A percentile compares a stretch with the other conserved stretches of the same genome.
These are phyloP conservation scores for Purpureocillium lavendulum DNA, from an alignment of 2,329 filamentous ascomycete species.

Conservation along the genomic window DNA sequence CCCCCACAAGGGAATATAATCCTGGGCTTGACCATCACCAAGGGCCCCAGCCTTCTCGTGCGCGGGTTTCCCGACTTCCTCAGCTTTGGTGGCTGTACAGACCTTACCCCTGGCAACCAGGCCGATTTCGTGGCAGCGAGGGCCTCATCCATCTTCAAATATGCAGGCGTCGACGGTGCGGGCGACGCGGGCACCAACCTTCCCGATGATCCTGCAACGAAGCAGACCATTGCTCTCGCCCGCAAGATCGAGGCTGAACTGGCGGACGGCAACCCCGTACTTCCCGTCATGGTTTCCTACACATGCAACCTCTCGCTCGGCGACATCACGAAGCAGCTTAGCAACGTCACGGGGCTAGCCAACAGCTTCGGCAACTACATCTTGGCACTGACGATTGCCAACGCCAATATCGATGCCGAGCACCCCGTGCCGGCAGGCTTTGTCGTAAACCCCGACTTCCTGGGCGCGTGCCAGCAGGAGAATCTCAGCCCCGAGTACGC, in stretches of 20 bases:
- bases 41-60: slow-evolving; percentile 1
- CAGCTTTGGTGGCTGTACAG: slow-evolving; percentile 4
- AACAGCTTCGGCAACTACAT: slow-evolving; percentile 4
- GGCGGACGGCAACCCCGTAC: neutral
- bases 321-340: neutral
- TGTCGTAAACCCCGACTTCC: slow-evolving; percentile 4
- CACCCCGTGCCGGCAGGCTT: neutral
- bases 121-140: slow-evolving; percentile 3
- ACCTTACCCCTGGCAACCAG: neutral
- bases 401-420: neutral
- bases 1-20: neutral
- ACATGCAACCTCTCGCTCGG: slow-evolving; percentile 3
- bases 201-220: neutral
- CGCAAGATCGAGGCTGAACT: neutral
- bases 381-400: slow-evolving; percentile 2
- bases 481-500: neutral
- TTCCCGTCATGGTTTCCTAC: slow-evolving; percentile 4
- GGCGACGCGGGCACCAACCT: neutral
- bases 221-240: neutral
- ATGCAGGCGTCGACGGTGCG: slow-evolving; percentile 1
- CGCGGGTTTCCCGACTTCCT: neutral
- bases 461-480: slow-evolving; percentile 1
- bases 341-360: neutral
- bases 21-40: neutral
- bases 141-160: slow-evolving; percentile 3